Evolutionary conservation across 225 moss, liverwort and hornwort species (phyloP).

Genomic region (Sphagnum contortum): DNA sequence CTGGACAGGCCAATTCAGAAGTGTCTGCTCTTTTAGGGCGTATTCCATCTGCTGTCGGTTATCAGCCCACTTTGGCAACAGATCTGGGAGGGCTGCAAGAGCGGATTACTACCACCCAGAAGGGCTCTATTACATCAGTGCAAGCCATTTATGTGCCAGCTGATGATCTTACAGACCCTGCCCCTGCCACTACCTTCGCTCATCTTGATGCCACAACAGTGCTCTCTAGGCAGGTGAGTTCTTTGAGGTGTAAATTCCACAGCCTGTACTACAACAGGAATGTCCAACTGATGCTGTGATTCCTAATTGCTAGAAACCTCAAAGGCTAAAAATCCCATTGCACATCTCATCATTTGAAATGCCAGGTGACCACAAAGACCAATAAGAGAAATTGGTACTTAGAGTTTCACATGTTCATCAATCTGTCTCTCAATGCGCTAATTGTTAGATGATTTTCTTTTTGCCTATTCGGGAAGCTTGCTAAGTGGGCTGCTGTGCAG

Average conservation of each 20-base stretch:
- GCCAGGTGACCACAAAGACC: too few species aligned
- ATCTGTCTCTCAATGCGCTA: neutral
- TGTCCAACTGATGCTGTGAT: too few species aligned
- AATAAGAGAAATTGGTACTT: neutral
- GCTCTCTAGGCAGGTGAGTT: slow-evolving; percentile 45
- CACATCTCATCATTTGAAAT: too few species aligned
- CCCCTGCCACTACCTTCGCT: slow-evolving; percentile 66
- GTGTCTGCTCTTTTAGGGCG: slow-evolving; percentile 65
- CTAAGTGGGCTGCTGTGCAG: too few species aligned
- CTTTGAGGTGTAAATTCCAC: neutral
- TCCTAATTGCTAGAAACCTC: too few species aligned
- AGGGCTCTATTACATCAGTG: slow-evolving; percentile 66
- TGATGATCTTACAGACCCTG: slow-evolving; percentile 63
- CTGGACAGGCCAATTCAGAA: slow-evolving; percentile 43
- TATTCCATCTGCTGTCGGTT: slow-evolving; percentile 66
- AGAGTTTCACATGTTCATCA: neutral
- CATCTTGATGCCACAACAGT: slow-evolving; percentile 69
- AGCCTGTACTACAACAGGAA: too few species aligned
- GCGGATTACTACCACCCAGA: slow-evolving; percentile 49
- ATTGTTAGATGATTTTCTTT: neutral
- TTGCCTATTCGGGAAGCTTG: too few species aligned
- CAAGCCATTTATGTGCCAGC: slow-evolving; percentile 69
- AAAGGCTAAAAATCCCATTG: too few species aligned
- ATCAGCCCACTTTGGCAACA: slow-evolving; percentile 57
- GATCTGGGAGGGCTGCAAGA: slow-evolving; percentile 64